Conservation (phyloP, 1,284 basidiomycete genomes). For the Malassezia restricta region DNA sequence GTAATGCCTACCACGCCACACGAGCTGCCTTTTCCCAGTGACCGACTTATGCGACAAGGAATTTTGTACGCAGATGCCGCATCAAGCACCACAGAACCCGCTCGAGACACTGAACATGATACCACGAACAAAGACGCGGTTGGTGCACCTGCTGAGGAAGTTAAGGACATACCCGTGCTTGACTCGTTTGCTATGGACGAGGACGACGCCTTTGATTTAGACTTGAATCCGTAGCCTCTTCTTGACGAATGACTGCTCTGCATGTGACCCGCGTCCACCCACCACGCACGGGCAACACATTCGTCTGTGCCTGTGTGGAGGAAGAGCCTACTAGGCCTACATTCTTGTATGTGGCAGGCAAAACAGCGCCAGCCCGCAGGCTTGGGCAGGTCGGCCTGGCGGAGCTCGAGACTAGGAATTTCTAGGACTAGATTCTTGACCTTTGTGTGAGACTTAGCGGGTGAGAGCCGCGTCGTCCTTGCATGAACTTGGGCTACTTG, state of each 20-base stretch:
- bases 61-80: constrained; percentile 26
- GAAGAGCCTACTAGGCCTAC: too few species aligned
- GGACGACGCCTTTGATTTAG: constrained; percentile 34
- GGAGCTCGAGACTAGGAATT: too few species aligned
- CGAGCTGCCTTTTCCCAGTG: constrained; percentile 32
- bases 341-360: too few species aligned
- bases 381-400: too few species aligned
- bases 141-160: constrained; percentile 5
- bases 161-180: constrained; percentile 11
- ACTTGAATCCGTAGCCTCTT: constrained; percentile 22
- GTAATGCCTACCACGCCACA: constrained; percentile 32
- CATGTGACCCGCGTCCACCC: not conserved
- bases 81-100: constrained; percentile 5
- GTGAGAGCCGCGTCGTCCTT: not conserved
- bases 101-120: constrained; percentile 1
- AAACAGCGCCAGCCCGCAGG: too few species aligned
- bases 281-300: not conserved
- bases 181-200: constrained; percentile 21
- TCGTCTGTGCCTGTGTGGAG: too few species aligned
- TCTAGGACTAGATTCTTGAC: too few species aligned
- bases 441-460: too few species aligned
- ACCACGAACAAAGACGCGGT: not conserved
- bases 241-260: not conserved
- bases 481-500: not conserved
- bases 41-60: constrained; percentile 33